Conservation (phyloP, 2,329 filamentous ascomycete genomes). For the Emergomyces pasteurianus region DNA sequence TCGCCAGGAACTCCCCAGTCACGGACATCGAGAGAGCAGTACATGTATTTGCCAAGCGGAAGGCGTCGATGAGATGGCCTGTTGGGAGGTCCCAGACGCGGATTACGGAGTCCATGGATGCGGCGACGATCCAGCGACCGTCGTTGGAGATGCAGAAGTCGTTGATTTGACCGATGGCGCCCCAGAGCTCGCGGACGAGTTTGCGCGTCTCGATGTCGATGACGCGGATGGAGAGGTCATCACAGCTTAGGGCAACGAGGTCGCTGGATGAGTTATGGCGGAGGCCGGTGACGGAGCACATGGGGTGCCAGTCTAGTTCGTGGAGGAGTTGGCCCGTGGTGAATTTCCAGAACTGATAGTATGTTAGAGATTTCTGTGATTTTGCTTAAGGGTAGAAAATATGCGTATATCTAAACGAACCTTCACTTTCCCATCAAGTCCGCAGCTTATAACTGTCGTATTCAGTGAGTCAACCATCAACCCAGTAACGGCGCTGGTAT, state of each 20-base stretch:
- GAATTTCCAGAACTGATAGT: constrained; percentile 81
- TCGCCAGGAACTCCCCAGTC: constrained; percentile 90
- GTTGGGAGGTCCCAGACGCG: constrained; percentile 94
- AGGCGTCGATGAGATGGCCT: constrained; percentile 86
- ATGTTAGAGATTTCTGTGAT: not conserved
- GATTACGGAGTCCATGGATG: constrained; percentile 66
- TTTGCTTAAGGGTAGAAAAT: not conserved
- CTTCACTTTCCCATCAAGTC: constrained; percentile 83
- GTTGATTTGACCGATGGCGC: constrained; percentile 59
- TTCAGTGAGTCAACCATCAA: constrained; percentile 84
- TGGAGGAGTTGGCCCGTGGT: constrained; percentile 65
- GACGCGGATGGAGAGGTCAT: constrained; percentile 76
- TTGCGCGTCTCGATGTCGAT: constrained; percentile 84
- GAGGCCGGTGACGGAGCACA: constrained; percentile 62
- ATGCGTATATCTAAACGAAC: constrained; percentile 17
- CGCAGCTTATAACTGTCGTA: constrained; percentile 71
- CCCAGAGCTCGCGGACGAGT: constrained; percentile 87
- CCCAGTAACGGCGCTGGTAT: constrained; percentile 73
- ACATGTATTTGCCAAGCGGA: constrained; percentile 66
- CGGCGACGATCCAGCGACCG: constrained; percentile 84
- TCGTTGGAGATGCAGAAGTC: constrained; percentile 86
- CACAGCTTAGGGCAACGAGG: constrained; percentile 76
- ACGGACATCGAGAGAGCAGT: constrained; percentile 76
- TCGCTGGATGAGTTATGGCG: constrained; percentile 75
- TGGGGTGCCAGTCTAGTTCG: constrained; percentile 72